Percentiles rank a stretch among this genome's conserved stretches.
phyloP scores from a whole-genome alignment of 2,329 filamentous ascomycete species.

The Daldinia sp. region DNA sequence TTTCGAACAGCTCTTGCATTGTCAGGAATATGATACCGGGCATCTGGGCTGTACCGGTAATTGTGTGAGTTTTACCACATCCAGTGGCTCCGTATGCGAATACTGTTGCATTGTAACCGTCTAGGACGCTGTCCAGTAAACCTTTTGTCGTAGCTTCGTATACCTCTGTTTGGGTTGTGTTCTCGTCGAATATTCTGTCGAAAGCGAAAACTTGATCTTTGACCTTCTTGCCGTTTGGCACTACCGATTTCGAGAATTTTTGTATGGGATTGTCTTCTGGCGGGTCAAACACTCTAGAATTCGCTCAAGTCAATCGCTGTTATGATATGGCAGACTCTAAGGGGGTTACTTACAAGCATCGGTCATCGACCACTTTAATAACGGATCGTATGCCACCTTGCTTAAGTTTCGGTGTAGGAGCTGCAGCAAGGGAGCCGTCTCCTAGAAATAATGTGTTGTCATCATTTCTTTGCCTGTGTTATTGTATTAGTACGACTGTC shows the following conservation, averaged over 20 bases:
- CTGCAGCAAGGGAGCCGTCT: slow-evolving; percentile 92
- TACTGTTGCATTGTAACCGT: slow-evolving; percentile 98
- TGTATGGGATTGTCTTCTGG: slow-evolving; percentile 95
- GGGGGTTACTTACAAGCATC: slow-evolving; percentile 80
- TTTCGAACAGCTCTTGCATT: slow-evolving; percentile 98
- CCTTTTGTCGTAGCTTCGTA: slow-evolving; percentile 92
- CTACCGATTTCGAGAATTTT: slow-evolving; percentile 83
- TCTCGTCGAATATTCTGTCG: slow-evolving; percentile 96
- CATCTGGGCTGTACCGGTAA: slow-evolving; percentile 89
- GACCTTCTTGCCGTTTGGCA: slow-evolving; percentile 87
- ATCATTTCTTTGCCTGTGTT: slow-evolving; percentile 73
- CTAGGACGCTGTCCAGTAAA: slow-evolving; percentile 93
- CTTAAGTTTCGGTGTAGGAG: slow-evolving; percentile 84
- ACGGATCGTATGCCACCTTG: slow-evolving; percentile 90
- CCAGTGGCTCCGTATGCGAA: slow-evolving; percentile 98
- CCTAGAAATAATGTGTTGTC: slow-evolving; percentile 94
- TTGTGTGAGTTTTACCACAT: slow-evolving; percentile 98
- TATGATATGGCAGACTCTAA: not conserved
- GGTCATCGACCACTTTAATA: slow-evolving; percentile 96
- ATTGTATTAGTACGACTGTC: slow-evolving; percentile 31
- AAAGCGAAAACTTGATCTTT: slow-evolving; percentile 99
- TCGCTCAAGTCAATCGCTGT: slow-evolving; percentile 12
- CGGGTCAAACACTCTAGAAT: slow-evolving; percentile 88
- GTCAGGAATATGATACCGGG: slow-evolving; percentile 98
- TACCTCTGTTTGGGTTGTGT: slow-evolving; percentile 89